phyloP scores from a whole-genome alignment of 805 yeast species.

The Yarrowia sp. region DNA sequence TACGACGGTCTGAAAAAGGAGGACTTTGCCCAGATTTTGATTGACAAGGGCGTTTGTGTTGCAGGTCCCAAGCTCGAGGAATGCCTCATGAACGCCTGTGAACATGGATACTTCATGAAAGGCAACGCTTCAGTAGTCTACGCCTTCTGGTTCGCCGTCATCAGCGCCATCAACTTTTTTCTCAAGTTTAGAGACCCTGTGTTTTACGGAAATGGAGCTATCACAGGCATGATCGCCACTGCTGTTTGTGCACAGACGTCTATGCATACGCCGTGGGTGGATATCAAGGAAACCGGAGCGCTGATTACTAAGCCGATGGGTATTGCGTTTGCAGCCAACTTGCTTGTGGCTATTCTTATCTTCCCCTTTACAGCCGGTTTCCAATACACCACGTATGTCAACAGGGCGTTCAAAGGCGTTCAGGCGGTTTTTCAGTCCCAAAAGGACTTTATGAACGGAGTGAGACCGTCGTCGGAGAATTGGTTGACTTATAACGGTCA shows the following conservation, averaged over 20 bases:
- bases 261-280: constrained; percentile 43
- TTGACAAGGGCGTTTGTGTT: constrained; percentile 16
- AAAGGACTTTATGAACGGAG: constrained; percentile 35
- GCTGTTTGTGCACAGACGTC: constrained; percentile 41
- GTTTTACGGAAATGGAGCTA: constrained; percentile 44
- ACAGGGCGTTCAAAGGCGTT: constrained; percentile 41
- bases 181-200: constrained; percentile 37
- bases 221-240: constrained; percentile 44
- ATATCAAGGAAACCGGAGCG: constrained; percentile 42
- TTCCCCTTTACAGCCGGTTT: constrained; percentile 47
- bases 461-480: constrained; percentile 40
- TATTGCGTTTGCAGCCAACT: constrained; percentile 44
- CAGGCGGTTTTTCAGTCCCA: constrained; percentile 32
- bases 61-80: constrained; percentile 30
- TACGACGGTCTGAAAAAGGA: constrained; percentile 39
- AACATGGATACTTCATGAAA: constrained; percentile 19
- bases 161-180: constrained; percentile 25
- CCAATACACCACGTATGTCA: constrained; percentile 41
- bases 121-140: constrained; percentile 28
- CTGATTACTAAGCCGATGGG: constrained; percentile 45
- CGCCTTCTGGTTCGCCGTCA: constrained; percentile 33
- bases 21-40: constrained; percentile 37
- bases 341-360: constrained; percentile 43
- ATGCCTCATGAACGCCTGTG: constrained; percentile 18
- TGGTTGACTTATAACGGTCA: constrained; percentile 7